Base-by-base conservation (phyloP, 73 alveolate genomes). In the Breviolum minutum region DNA sequence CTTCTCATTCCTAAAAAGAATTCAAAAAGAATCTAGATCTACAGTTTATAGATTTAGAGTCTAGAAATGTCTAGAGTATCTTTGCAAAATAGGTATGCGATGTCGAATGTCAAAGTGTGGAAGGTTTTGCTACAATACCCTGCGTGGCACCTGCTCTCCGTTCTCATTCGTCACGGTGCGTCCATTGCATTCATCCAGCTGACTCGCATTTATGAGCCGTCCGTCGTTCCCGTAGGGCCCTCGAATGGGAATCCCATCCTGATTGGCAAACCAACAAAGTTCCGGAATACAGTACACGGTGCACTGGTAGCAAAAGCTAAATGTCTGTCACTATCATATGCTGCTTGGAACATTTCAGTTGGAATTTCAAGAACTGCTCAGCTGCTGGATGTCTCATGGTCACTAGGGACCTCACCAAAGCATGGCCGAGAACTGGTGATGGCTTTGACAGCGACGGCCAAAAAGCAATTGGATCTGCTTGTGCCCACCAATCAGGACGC, bases 401-500 rank as follows among this genome's bases (percentile, higher is more conserved):
- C 54, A 40, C 92, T 83, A 73, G 61, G 92, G 92, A 12, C 73
- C 13, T 83, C 87, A 71, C 96, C 97, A 92, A 61, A 54, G 97
- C 97, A 20, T 92, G 81, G 61, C 97, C 97, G 22, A 92, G 71
- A 40, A 92, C 79, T 14, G 97, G 97, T 17, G 97, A 92, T n/a
- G 97, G 97, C 27, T 92, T 92, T 80, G 97, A 92, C 24, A 71
- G 97, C n/a, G 19, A 12, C 13, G 97, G 97, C 97, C 97, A 92
- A 63, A 73, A 92, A 20, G 88, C 97, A 63, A 92, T 29, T 17
- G 97, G 97, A 63, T 92, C 97, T 63, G 63, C 64, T 54, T 92
- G 97, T 8, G 97, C 83, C 97, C 97, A 92, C 97, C 97, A 92
- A 63, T 92, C 97, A 32, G 97, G 81, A 11, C 97, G 84, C 6